Conservation (phyloP, 768 basidiomycete species). For the Sarcomyxa edulis region DNA sequence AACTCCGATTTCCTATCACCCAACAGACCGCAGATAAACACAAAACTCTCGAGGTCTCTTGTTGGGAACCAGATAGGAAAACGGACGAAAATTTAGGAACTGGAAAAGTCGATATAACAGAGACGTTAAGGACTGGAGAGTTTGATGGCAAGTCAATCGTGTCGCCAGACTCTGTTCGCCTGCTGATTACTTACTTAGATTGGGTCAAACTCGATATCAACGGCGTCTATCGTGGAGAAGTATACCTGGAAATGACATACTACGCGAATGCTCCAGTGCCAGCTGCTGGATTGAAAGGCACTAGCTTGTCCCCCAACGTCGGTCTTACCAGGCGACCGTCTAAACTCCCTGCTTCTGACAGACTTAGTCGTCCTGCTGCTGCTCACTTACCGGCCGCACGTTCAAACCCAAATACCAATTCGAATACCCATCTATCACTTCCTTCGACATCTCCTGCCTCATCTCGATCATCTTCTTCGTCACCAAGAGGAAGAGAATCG, state of each 20-base stretch:
- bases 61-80: slow-evolving; percentile 73
- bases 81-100: slow-evolving; percentile 71
- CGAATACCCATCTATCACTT: slow-evolving; percentile 8
- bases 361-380: slow-evolving; percentile 38
- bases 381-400: slow-evolving; percentile 4
- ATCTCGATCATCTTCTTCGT: slow-evolving; percentile 5
- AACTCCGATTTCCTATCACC: slow-evolving; percentile 72
- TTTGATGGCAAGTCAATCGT: slow-evolving; percentile 74
- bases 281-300: slow-evolving; percentile 20
- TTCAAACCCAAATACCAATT: slow-evolving; percentile 14
- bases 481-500: slow-evolving; percentile 4
- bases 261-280: slow-evolving; percentile 68
- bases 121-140: slow-evolving; percentile 80
- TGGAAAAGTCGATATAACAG: slow-evolving; percentile 67
- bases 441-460: slow-evolving; percentile 5
- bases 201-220: slow-evolving; percentile 61
- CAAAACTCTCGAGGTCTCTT: slow-evolving; percentile 65
- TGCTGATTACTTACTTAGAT: slow-evolving; percentile 33
- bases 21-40: slow-evolving; percentile 49
- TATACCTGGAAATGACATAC: slow-evolving; percentile 93
- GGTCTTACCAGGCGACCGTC: slow-evolving; percentile 42
- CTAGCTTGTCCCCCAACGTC: slow-evolving; percentile 19
- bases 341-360: slow-evolving; percentile 45
- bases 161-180: not conserved
- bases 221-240: slow-evolving; percentile 70